Base-by-base conservation (phyloP, 805 yeast genomes). In the Sugiyamaella floridensis region DNA sequence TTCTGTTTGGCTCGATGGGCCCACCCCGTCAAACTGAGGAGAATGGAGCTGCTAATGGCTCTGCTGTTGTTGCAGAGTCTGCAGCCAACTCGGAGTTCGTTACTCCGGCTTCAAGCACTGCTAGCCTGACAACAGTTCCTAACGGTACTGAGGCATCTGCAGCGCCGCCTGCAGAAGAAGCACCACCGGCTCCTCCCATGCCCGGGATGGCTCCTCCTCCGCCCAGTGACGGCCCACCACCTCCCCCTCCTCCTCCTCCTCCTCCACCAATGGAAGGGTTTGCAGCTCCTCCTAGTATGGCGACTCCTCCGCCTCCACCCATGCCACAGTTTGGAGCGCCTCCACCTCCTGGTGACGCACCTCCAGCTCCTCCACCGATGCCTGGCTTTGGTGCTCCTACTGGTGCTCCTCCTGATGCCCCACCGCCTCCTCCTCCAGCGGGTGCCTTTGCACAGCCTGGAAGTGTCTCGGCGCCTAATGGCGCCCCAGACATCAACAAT, bases 1-100 rank as follows among this genome's bases (percentile, higher is more conserved):
- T 71, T 54, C 58, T 72, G 53, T 73, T 72, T 53, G 72, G 76
- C 9, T 66, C 73, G 6, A 73, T 73, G 76, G 74, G 59, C 19
- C 60, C 64, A n/a, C 50, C 62, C 10, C 50, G 40, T 5, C 45
- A 16, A 15, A 53, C n/a, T 8, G 37, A 32, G 9, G 37, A 32
- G n/a, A 32, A 32, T 14, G 37, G 37, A 32, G n/a, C 37, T 32
- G 37, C 37, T 32, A 32, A 32, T 32, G 37, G 37, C 37, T 11
- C 37, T 11, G 37, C 37, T 32, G 37, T 11, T 14, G 37, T 10
- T 11, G 37, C n/a, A 3, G 37, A 32, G 4, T 32, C 37, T 11
- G n/a, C 37, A 8, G 37, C n/a, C 41, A 45, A 42, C 37, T 45
- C 53, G 6, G 49, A 45, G 32, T 50, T 45, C 15, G 43, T n/a